Base-by-base conservation (phyloP, 768 basidiomycete species). In the Serpula lacrymans region DNA sequence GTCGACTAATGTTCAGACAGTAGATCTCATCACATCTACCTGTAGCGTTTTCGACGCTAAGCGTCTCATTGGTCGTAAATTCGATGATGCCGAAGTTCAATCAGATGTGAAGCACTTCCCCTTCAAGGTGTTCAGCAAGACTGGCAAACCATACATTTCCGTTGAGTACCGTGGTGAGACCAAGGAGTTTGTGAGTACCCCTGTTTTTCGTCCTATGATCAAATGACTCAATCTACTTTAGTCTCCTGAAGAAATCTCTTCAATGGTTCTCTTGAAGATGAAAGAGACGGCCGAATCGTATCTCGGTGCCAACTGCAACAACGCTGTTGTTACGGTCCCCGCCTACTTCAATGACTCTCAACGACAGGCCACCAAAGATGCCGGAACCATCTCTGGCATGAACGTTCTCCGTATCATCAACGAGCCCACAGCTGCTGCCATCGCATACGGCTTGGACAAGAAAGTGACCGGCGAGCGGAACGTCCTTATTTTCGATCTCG, bases 311-410 rank as follows among this genome's bases (percentile, higher is more conserved):
- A 78, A 72, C 41, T 71, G 93, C 62, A 82, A 63, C 64, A 92
- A 94, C 64, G 95, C 95, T 41, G 95, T 98, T 53, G 84, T 97
- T 57, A 95, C 93, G 20, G 86, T 97, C 48, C 94, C 94, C 23
- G 93, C 94, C 26, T 97, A 97, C 75, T 97, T 97, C 78, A 98
- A 98, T 67, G 93, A 98, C 72, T 94, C 95, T 18, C 95, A 98
- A 63, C 88, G 95, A 61, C 92, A 95, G 59, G 95, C 95, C 16
- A 98, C 95, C 55, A 98, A 96, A 74, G 95, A 98, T 58, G 93
- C 95, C 26, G 95, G 95, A 53, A 81, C 80, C 46, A 97, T 98
- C 56, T 78, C 92, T 14, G 95, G 95, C 48, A 70, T 98, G 51
- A 92, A 95, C 61, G 88, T 97, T 46, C 88, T 95, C 58, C 92